A percentile compares a stretch with the other conserved stretches of the same genome.
Conservation (phyloP, 139 green algal species). For the Desmodesmus armatus region DNA sequence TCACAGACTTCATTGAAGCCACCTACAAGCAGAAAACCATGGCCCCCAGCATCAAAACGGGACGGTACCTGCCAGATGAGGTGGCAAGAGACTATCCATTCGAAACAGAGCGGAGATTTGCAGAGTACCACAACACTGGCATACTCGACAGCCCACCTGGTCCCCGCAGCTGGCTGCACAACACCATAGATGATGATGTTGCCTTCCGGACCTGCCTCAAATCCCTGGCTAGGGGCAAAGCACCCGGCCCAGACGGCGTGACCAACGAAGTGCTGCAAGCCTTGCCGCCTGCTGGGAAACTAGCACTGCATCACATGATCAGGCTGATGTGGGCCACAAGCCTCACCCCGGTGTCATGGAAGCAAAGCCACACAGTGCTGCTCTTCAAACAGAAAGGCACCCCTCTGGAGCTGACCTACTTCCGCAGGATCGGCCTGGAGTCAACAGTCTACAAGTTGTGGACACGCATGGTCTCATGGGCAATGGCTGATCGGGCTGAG, state of each 20-base stretch:
- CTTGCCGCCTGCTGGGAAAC: constrained; percentile 26
- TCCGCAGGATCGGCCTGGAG: constrained; percentile 42
- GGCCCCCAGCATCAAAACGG: background rate
- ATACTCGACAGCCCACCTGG: no score
- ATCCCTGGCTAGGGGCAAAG: constrained; percentile 28
- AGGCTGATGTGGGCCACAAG: constrained; percentile 52
- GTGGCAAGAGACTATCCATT: background rate
- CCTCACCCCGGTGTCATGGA: constrained; percentile 48
- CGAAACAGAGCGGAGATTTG: background rate
- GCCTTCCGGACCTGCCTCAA: constrained; percentile 32
- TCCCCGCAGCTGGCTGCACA: constrained; percentile 14
- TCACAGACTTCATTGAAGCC: no score
- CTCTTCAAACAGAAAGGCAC: constrained; percentile 51
- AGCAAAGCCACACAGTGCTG: constrained; percentile 47
- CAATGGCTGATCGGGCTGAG: constrained; percentile 37
- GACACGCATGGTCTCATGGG: constrained; percentile 42
- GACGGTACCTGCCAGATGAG: background rate
- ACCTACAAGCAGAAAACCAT: constrained; percentile 4
- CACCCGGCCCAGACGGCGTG: constrained; percentile 46
- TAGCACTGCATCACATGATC: constrained; percentile 37
- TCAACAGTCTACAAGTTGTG: constrained; percentile 61
- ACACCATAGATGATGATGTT: constrained; percentile 13
- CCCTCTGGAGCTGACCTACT: constrained; percentile 40
- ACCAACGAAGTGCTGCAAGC: constrained; percentile 52
- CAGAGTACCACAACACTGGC: background rate